Base-by-base conservation (phyloP, 257 asterid genomes). In the Solanum arcanum region DNA sequence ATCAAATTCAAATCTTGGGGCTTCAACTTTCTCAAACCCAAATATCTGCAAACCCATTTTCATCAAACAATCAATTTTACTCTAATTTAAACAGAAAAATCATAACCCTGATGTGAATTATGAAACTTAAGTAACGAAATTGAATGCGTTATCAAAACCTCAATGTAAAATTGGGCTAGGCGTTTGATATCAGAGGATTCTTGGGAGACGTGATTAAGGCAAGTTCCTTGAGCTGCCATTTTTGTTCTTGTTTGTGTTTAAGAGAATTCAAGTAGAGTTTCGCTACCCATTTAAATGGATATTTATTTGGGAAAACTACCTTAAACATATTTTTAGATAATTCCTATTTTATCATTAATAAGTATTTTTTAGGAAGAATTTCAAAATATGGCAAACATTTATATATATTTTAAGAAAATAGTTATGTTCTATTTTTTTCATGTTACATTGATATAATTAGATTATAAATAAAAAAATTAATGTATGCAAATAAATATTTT, bases 151-250 rank as follows among this genome's bases (percentile, higher is more conserved):
- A 56, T 56, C 25, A 9, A 23, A 11, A 94, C 99, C 95, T 96
- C 96, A 23, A 39, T 87, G 89, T 96, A 96, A 94, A 95, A 96
- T 33, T 92, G 89, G 52, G 99, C 94, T 20, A 95, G 95, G 92
- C 94, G 97, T 47, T 92, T 89, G 87, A 96, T 70, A 62, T 95
- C 97, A 8, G 93, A 62, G 18, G 98, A 93, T 92, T 95, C 99
- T 25, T 98, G 82, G 7, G 99, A 91, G 49, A 96, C 88, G 64
- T 96, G 99, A 87, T 96, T 95, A 89, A 96, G 93, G 94, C 95
- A 92, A 74, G 93, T 89, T 89, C 93, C 98, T 84, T 46, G 59
- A 74, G 96, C 96, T 37, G 96, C 95, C 96, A 92, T 92, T 78
- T 46, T 21, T 20, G 44, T 10, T 33, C 6, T 76, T 2, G 15